Evolutionary conservation across 2,329 filamentous ascomycete genomes (phyloP).

Genomic region (Colletotrichum sp.): DNA sequence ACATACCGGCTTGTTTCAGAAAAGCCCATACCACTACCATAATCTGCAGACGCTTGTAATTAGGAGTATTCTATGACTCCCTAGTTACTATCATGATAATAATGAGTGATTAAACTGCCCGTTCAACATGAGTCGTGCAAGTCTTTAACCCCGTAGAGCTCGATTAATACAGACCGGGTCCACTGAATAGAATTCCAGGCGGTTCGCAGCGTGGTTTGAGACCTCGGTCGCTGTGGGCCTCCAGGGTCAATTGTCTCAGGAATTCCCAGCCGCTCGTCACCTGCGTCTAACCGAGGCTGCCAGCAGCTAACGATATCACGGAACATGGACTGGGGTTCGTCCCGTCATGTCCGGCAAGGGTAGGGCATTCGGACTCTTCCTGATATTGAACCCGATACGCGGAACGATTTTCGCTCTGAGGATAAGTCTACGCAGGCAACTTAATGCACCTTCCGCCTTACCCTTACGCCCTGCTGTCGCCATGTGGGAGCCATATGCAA

Average conservation of each 20-base stretch:
- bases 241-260: background rate
- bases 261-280: background rate
- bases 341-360: background rate
- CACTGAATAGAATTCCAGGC: background rate
- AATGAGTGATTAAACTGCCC: background rate
- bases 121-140: background rate
- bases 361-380: background rate
- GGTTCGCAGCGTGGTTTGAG: background rate
- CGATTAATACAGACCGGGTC: background rate
- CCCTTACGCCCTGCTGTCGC: background rate
- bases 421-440: rapidly evolving
- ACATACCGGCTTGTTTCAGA: background rate
- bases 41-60: background rate
- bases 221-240: background rate
- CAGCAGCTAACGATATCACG: background rate
- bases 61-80: background rate
- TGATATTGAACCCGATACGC: background rate
- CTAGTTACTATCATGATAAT: background rate
- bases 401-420: background rate
- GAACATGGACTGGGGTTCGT: background rate
- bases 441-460: background rate
- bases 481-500: background rate
- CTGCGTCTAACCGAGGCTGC: background rate
- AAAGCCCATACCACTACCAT: background rate
- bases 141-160: background rate